Evolutionary conservation across 2,329 filamentous ascomycete species (phyloP).

Genomic region (Trichoderma semiorbis): DNA sequence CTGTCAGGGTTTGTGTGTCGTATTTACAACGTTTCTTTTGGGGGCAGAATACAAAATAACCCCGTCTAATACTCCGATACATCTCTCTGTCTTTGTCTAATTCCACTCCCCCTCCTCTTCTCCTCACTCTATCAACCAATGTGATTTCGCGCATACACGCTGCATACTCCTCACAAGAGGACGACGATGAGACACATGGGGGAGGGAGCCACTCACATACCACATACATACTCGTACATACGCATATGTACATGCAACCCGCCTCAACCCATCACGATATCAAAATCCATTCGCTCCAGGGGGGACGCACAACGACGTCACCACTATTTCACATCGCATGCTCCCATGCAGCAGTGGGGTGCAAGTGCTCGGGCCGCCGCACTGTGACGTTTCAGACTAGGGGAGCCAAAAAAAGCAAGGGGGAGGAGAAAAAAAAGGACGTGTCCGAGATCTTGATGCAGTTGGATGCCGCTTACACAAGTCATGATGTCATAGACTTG

Average conservation of each 20-base stretch:
- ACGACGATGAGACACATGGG: neutral
- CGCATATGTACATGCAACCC: neutral
- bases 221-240: neutral
- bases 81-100: neutral
- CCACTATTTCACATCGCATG: neutral
- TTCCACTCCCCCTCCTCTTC: neutral
- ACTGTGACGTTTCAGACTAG: slow-evolving; percentile 6
- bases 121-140: neutral
- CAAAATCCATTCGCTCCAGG: neutral
- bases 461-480: neutral
- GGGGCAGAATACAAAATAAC: neutral
- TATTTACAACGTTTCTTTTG: too few relatives aligned
- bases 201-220: neutral
- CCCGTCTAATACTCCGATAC: neutral
- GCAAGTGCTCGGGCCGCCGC: neutral
- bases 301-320: slow-evolving; percentile 11
- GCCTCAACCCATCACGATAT: neutral
- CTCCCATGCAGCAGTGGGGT: neutral
- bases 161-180: neutral
- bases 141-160: neutral
- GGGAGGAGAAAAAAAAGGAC: neutral
- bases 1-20: too few relatives aligned
- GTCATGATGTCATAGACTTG: neutral
- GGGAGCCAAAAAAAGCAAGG: neutral
- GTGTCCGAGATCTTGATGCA: neutral